A percentile compares a stretch with the other conserved stretches of the same genome.
phyloP scores from a whole-genome alignment of 768 basidiomycete species.

The Kwoniella europaea region DNA sequence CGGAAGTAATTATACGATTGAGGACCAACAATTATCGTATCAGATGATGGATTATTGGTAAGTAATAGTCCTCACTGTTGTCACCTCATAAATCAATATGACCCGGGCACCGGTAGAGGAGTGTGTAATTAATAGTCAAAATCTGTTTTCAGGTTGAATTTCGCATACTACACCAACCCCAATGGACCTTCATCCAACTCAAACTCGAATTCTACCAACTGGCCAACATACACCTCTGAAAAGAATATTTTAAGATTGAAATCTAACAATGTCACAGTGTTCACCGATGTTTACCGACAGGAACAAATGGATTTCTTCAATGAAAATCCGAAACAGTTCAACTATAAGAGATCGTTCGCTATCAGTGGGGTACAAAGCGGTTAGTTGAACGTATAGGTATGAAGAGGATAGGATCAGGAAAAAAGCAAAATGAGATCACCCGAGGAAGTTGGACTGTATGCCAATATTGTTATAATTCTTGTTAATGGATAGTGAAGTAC shows the following conservation, averaged over 20 bases:
- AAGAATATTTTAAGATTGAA: slow-evolving; percentile 41
- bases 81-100: too few species aligned
- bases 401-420: background rate
- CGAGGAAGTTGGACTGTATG: background rate
- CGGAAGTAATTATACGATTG: slow-evolving; percentile 32
- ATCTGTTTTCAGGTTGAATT: too few species aligned
- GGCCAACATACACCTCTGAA: slow-evolving; percentile 15
- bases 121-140: too few species aligned
- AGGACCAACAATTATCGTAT: slow-evolving; percentile 31
- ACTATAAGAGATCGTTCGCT: slow-evolving; percentile 21
- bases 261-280: slow-evolving; percentile 41
- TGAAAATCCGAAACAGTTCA: slow-evolving; percentile 38
- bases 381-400: background rate
- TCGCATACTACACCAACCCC: slow-evolving; percentile 50
- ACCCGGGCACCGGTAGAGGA: too few species aligned
- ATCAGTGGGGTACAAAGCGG: background rate
- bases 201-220: background rate
- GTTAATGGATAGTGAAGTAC: background rate
- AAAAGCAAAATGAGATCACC: background rate
- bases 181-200: slow-evolving; percentile 13
- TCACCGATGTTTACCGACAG: slow-evolving; percentile 46
- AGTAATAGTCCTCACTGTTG: too few species aligned
- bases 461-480: background rate
- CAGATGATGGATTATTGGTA: slow-evolving; percentile 53
- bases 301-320: slow-evolving; percentile 49